These are phyloP conservation scores for Pseudodiploospora longispora DNA, from an alignment of 2,329 filamentous ascomycete genomes.

Conservation along the genomic window DNA sequence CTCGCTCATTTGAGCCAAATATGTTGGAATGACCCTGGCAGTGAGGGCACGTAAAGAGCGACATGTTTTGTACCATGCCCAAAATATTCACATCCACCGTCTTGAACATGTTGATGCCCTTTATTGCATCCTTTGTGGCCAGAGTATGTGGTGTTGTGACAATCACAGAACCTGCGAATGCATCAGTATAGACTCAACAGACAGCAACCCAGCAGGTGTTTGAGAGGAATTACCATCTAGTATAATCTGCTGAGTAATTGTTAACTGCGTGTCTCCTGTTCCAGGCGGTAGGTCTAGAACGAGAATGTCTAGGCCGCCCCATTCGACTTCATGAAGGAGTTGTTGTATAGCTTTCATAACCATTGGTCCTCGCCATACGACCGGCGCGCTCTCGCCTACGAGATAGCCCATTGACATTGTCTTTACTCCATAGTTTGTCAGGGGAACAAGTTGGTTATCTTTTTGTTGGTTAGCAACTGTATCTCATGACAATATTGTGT, in stretches of 20 bases:
- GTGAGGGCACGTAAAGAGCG: constrained; percentile 70
- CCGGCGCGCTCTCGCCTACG: constrained; percentile 67
- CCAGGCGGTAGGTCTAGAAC: constrained; percentile 89
- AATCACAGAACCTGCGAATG: constrained; percentile 59
- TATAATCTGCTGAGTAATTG: constrained; percentile 91
- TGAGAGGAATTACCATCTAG: constrained; percentile 56
- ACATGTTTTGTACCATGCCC: constrained; percentile 91
- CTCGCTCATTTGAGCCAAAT: constrained; percentile 60
- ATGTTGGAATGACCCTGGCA: constrained; percentile 69
- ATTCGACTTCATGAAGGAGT: constrained; percentile 88
- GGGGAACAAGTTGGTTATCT: constrained; percentile 75
- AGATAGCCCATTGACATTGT: constrained; percentile 99
- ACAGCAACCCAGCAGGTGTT: background rate
- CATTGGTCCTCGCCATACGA: constrained; percentile 95
- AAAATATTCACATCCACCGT: constrained; percentile 74
- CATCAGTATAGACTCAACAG: constrained; percentile 4
- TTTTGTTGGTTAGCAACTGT: background rate
- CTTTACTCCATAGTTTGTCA: constrained; percentile 92
- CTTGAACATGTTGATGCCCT: constrained; percentile 87
- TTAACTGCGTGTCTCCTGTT: constrained; percentile 91
- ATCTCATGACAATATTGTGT: too few species aligned
- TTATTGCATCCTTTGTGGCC: constrained; percentile 82
- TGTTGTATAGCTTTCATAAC: constrained; percentile 96
- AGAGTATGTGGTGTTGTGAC: constrained; percentile 92
- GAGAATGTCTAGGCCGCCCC: constrained; percentile 81